Conservation (phyloP, 2,329 filamentous ascomycete genomes). For the Colletotrichum australisinense region DNA sequence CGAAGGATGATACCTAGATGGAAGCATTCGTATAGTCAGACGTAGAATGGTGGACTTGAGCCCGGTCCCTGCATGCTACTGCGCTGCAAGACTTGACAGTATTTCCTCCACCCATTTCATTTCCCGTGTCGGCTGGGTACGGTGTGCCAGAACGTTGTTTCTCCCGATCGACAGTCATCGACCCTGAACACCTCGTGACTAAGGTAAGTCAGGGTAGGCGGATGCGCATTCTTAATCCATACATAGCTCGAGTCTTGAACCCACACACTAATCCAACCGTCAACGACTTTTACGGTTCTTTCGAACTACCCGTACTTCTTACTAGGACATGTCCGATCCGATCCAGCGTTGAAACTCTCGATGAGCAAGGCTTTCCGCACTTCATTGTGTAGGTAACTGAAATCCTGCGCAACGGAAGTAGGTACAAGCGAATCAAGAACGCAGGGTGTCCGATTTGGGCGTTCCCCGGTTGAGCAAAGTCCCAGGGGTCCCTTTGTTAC, state of each 20-base stretch:
- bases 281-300: conserved; percentile 2
- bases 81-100: background rate
- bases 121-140: background rate
- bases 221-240: no score
- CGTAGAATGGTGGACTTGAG: background rate
- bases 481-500: background rate
- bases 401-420: background rate
- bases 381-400: background rate
- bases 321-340: conserved; percentile 2
- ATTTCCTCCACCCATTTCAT: background rate
- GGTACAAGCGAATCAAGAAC: background rate
- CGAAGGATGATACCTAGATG: background rate
- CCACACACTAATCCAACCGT: background rate
- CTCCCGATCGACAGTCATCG: background rate
- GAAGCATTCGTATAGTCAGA: background rate
- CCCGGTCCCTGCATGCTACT: background rate
- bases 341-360: conserved; percentile 19
- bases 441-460: background rate
- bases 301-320: background rate
- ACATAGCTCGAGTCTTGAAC: background rate
- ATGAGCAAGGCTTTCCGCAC: conserved; percentile 5
- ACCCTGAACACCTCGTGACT: background rate
- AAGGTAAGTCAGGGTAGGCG: background rate
- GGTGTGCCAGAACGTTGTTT: background rate
- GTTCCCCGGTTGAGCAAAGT: conserved; percentile 5